phyloP scores from a whole-genome alignment of 768 basidiomycete genomes.

The Hygrophoropsis aurantiaca region DNA sequence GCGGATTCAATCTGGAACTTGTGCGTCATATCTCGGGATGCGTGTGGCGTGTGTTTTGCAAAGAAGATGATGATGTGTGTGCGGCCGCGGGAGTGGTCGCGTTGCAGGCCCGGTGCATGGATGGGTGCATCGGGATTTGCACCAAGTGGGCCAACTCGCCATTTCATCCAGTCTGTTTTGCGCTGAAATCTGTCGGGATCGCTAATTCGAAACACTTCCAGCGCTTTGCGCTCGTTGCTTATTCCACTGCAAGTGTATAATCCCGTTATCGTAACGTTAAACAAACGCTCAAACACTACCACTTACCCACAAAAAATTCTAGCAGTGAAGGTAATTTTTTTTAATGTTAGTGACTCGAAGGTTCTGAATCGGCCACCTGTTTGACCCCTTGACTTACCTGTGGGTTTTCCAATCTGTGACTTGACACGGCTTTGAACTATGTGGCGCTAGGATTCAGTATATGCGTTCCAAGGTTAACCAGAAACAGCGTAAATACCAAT shows the following conservation, averaged over 20 bases:
- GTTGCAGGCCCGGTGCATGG: constrained; percentile 23
- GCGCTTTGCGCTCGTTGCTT: constrained; percentile 3
- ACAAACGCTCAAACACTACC: background rate
- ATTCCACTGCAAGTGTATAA: constrained; percentile 6
- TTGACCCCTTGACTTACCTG: constrained; percentile 21
- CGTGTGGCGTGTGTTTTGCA: constrained; percentile 19
- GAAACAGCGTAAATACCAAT: constrained; percentile 19
- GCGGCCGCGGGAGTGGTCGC: constrained; percentile 21
- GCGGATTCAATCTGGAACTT: constrained; percentile 17
- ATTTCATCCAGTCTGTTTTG: constrained; percentile 20
- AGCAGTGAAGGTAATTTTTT: background rate
- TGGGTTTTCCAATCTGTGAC: constrained; percentile 18
- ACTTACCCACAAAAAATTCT: background rate
- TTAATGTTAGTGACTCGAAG: no score
- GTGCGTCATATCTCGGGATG: constrained; percentile 13
- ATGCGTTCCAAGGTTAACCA: background rate
- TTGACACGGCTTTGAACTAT: constrained; percentile 26
- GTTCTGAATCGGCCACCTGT: no score
- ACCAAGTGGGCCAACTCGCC: constrained; percentile 13
- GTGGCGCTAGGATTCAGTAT: background rate
- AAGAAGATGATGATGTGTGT: constrained; percentile 26
- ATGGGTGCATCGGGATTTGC: constrained; percentile 12
- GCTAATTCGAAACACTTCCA: constrained; percentile 9
- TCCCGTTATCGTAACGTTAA: background rate
- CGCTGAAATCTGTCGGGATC: constrained; percentile 11